These are phyloP conservation scores for Phoma sp. DNA, from an alignment of 2,329 filamentous ascomycete genomes.

Conservation along the genomic window DNA sequence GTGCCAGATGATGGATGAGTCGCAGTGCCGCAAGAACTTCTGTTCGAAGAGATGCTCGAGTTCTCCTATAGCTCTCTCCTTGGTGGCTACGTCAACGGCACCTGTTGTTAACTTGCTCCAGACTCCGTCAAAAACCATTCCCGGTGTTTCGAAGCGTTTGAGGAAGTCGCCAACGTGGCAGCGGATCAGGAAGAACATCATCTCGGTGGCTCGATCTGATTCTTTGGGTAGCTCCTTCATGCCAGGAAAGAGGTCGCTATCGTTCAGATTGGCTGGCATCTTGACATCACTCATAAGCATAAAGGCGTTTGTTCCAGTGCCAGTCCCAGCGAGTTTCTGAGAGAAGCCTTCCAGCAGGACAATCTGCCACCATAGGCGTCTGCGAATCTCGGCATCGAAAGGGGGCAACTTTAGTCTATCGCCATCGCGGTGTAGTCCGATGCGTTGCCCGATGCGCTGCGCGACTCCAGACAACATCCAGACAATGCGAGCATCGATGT, in stretches of 20 bases:
- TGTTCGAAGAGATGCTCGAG: constrained; percentile 52
- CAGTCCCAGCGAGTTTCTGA: constrained; percentile 62
- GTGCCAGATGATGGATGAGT: constrained; percentile 51
- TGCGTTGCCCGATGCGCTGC: constrained; percentile 66
- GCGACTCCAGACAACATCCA: constrained; percentile 71
- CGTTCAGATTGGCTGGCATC: constrained; percentile 62
- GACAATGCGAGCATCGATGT: constrained; percentile 60
- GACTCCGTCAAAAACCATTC: constrained; percentile 32
- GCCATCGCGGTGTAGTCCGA: constrained; percentile 69
- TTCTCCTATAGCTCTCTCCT: constrained; percentile 48
- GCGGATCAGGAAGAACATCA: constrained; percentile 58
- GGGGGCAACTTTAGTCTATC: constrained; percentile 59
- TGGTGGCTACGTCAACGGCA: constrained; percentile 27
- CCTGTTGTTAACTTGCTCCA: constrained; percentile 32
- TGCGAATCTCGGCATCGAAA: constrained; percentile 66
- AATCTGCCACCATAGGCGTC: constrained; percentile 66
- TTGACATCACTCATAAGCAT: constrained; percentile 57
- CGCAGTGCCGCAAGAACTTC: constrained; percentile 50
- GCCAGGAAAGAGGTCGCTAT: constrained; percentile 54
- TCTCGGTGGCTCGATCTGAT: constrained; percentile 55
- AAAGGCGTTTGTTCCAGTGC: constrained; percentile 46
- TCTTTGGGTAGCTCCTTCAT: constrained; percentile 55
- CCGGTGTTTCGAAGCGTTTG: constrained; percentile 20
- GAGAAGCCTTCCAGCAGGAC: constrained; percentile 65
- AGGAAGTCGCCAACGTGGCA: constrained; percentile 54